Evolutionary conservation across 495 filamentous ascomycete species (phyloP), one percentile per base, ranked within the genome.

Genomic region (Mycothermus thermophilus): DNA sequence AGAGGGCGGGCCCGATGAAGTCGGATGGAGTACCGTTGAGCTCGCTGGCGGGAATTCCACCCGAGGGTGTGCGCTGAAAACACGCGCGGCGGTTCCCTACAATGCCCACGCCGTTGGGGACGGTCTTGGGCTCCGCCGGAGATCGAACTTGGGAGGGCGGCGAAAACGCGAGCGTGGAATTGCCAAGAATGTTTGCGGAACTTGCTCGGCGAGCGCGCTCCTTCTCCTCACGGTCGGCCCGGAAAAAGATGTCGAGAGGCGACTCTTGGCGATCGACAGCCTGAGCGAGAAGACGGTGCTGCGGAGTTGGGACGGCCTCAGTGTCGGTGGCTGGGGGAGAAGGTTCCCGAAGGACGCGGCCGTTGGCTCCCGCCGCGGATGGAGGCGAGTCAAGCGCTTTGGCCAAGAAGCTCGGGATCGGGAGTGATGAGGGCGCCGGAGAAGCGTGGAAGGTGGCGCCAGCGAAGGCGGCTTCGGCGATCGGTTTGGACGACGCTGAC

Each of bases 381-480:
- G n/a, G n/a, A 11, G 69, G 68, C 5, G 70, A 71, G 30, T 80
- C 76, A 9, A 84, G 63, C 0, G 83, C 79, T 37, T 78, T 87
- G n/a, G 80, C 81, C 34, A 93, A 72, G 53, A 93, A 93, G 52
- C 76, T 90, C 1, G 90, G 90, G 27, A 94, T 82, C 0, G 92
- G 92, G 4, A 99, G 69, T n/a, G 83, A 74, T 3, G 86, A 88
- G 2, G 92, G 81, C 3, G 86, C 87, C 10, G 90, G 90, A 2
- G 90, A 99, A 8, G 83, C 80, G 52, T 95, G 88, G 56, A 99
- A 99, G 0, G 83, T 92, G 11, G 87, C 82, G 11, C 90, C 90
- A 10, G 90, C 90, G 56, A 94, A 99, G 38, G 83, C 69, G 40
- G 71, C 51, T 27, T 64, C 69, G 12, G 71, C 59, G 7, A 46